Evolutionary conservation across 78 protist genomes (phyloP).

Genomic region (Dictyostelium purpureum): DNA sequence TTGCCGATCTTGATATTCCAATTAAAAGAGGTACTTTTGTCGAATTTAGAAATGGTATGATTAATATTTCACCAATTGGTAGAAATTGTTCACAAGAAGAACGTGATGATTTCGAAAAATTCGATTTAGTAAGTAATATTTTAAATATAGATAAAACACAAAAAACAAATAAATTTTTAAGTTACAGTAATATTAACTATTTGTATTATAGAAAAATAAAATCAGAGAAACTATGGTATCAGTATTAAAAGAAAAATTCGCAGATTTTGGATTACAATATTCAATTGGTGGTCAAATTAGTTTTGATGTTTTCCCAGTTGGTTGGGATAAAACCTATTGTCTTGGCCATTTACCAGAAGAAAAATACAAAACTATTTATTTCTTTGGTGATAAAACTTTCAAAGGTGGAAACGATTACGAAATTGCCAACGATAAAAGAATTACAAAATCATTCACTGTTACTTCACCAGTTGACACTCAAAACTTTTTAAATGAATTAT

Average conservation of each 20-base stretch:
- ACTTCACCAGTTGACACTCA: conserved; percentile 95
- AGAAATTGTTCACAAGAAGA: conserved; percentile 97
- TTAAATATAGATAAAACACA: not conserved
- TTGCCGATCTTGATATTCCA: conserved; percentile 94
- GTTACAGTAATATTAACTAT: not conserved
- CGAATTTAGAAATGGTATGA: conserved; percentile 99
- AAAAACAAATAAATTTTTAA: not conserved
- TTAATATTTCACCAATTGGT: conserved; percentile 99
- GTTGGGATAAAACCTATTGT: conserved; percentile 99
- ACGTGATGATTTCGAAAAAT: conserved; percentile 94
- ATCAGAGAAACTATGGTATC: conserved; percentile 91
- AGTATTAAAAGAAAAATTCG: conserved; percentile 83
- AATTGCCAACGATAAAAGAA: conserved; percentile 87
- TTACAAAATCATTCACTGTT: conserved; percentile 88
- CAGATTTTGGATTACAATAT: conserved; percentile 82
- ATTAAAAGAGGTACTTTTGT: conserved; percentile 96
- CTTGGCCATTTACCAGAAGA: conserved; percentile 85
- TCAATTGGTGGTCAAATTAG: conserved; percentile 99
- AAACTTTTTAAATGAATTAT: conserved; percentile 79
- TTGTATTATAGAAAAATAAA: conserved; percentile 70
- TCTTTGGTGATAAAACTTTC: conserved; percentile 99
- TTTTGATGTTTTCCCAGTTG: conserved; percentile 98
- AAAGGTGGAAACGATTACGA: conserved; percentile 99
- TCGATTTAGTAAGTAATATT: conserved; percentile 81
- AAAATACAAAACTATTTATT: conserved; percentile 93